Evolutionary conservation across 176 grass and related monocot genomes (phyloP).

Genomic region (Aechmea fasciata): DNA sequence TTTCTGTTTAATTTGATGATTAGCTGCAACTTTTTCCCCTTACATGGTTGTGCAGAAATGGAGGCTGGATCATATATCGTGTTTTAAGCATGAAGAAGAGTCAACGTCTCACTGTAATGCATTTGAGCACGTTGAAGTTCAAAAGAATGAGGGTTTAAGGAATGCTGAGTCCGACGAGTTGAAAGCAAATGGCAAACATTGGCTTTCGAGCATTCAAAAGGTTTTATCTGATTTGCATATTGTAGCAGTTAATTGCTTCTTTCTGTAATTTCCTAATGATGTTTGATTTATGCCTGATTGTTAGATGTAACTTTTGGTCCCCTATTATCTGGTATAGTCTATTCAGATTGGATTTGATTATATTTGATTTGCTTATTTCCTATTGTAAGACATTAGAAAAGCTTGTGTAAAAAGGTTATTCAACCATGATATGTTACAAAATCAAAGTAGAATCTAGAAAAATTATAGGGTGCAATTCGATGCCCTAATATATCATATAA

Average conservation of each 20-base stretch:
- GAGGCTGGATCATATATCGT: slow-evolving; percentile 26
- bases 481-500: too few species aligned
- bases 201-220: slow-evolving; percentile 33
- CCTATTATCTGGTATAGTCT: background rate
- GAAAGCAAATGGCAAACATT: slow-evolving; percentile 17
- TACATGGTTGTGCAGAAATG: slow-evolving; percentile 34
- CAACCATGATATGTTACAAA: too few species aligned
- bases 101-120: slow-evolving; percentile 19
- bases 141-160: background rate
- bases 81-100: slow-evolving; percentile 54
- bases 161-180: slow-evolving; percentile 19
- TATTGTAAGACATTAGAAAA: too few species aligned
- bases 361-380: background rate
- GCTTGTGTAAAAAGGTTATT: too few species aligned
- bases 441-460: too few species aligned
- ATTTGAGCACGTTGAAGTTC: slow-evolving; percentile 14
- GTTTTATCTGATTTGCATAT: slow-evolving; percentile 7
- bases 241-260: background rate
- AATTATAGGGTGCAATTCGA: too few species aligned
- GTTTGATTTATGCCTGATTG: background rate
- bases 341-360: background rate
- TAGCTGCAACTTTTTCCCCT: background rate
- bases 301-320: background rate
- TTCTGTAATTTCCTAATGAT: background rate
- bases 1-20: background rate